Base-by-base conservation (phyloP, 139 green algal species). In the Coelastrella sp. region DNA sequence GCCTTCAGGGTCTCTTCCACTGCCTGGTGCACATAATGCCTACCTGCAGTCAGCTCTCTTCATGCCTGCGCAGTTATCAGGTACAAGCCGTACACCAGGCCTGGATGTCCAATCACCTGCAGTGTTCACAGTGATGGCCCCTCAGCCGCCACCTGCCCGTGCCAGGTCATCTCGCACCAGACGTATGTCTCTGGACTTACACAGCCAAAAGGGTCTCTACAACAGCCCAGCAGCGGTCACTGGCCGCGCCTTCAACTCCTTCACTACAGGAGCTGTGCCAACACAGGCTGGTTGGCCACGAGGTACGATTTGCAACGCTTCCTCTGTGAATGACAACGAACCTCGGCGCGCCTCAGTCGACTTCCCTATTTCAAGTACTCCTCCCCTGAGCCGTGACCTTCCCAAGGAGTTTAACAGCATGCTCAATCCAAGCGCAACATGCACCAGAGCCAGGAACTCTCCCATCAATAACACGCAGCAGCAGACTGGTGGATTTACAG, bases 41-140 rank as follows among this genome's bases (percentile, higher is more conserved):
- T 19, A 66, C 19, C 68, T 76, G 38, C 68, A 76, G 68, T 76
- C 68, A 15, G 68, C 68, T 27, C 37, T 76, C 21, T 76, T 57
- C 21, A 30, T 51, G 66, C 66, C 66, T 41, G 66, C 32, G 4
- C 68, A 77, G 68, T 27, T 59, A 27, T 21, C 41, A 34, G 66
- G 13, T 74, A 34, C 30, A n/a, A n/a, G n/a, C 13, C 21, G 21
- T 78, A 38, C n/a, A 38, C 9, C 69, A 78, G 69, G n/a, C 69
- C 19, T 13, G 15, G 53, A 64, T 19, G 53, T 27, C 17, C 53
- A 64, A 1, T 9, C 30, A 32, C 53, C 53, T 34, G 53, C 53
- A 34, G 19, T 21, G 30, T 27, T 9, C 3, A n/a, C 19, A 6
- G 30, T 64, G 53, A 19, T 64, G 7, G 21, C 15, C 11, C 45